Evolutionary conservation across 169 alveolate species (phyloP).

Genomic region (Toxoplasma gondii): DNA sequence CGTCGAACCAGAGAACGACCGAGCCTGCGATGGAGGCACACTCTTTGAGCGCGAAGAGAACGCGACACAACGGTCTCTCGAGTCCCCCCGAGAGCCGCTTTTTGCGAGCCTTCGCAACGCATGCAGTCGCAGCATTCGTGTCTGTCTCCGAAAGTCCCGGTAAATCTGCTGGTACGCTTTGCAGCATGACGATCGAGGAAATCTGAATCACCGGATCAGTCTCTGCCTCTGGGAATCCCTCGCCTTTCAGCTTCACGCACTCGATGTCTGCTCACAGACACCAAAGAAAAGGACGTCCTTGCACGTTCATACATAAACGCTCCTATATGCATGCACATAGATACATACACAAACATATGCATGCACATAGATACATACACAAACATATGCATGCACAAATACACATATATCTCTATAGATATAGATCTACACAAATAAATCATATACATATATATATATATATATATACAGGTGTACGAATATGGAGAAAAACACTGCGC

Average conservation of each 20-base stretch:
- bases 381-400: slow-evolving; percentile 55
- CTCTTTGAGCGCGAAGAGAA: slow-evolving; percentile 82
- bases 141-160: neutral
- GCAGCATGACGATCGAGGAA: slow-evolving; percentile 86
- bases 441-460: neutral
- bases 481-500: no score
- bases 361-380: neutral
- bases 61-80: slow-evolving; percentile 81
- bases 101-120: neutral
- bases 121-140: neutral
- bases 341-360: neutral
- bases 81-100: slow-evolving; percentile 53
- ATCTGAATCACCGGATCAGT: slow-evolving; percentile 96
- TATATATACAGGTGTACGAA: neutral
- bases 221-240: slow-evolving; percentile 95
- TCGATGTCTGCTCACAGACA: slow-evolving; percentile 81
- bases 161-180: neutral
- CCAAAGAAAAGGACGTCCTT: neutral
- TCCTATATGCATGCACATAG: neutral
- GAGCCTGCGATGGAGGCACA: slow-evolving; percentile 89
- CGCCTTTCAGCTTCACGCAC: slow-evolving; percentile 88
- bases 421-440: neutral
- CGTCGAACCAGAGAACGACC: slow-evolving; percentile 84
- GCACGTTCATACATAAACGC: neutral
- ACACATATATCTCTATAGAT: slow-evolving; percentile 46